Evolutionary conservation across 257 asterid species (phyloP).

Genomic region (Lycium barbarum): DNA sequence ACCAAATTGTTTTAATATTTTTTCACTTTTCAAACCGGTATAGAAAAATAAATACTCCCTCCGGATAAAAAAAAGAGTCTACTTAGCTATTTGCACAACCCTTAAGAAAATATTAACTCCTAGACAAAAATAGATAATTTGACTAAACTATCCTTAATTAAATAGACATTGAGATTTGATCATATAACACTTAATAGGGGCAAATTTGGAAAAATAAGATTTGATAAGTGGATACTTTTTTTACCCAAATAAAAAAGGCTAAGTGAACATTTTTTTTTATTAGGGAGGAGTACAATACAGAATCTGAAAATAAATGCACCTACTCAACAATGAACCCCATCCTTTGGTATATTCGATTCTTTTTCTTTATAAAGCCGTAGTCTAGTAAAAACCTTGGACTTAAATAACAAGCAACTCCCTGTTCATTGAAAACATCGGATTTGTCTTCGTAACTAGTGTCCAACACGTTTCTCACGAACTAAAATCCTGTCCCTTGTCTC

Average conservation of each 20-base stretch:
- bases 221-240: too few species aligned
- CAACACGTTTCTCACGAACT: not conserved
- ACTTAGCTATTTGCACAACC: too few species aligned
- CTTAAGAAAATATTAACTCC: too few species aligned
- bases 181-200: too few species aligned
- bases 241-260: too few species aligned
- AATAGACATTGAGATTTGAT: too few species aligned
- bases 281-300: not conserved
- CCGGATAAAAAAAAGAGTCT: too few species aligned
- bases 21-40: not conserved
- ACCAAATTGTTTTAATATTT: not conserved
- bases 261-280: too few species aligned
- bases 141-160: too few species aligned
- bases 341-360: not conserved
- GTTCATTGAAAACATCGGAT: constrained; percentile 25
- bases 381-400: not conserved
- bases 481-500: not conserved
- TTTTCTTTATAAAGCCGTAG: not conserved
- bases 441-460: not conserved
- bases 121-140: too few species aligned
- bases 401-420: not conserved
- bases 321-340: not conserved
- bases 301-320: not conserved
- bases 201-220: too few species aligned
- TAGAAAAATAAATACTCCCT: not conserved